These are phyloP conservation scores for Annulohypoxylon bovei DNA, from an alignment of 495 filamentous ascomycete species.

Conservation along the genomic window DNA sequence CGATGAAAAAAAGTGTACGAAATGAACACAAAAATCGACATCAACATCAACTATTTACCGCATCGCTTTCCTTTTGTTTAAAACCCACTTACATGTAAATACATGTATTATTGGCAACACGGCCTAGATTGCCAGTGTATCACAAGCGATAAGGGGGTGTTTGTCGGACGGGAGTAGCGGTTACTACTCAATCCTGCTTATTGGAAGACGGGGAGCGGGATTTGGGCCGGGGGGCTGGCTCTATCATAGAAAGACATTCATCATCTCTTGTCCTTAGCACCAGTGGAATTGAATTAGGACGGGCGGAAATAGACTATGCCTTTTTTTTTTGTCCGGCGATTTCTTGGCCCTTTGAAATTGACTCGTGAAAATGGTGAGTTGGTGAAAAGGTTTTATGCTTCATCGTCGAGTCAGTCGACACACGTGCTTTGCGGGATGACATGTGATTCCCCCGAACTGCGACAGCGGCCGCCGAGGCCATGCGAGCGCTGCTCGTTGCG, in stretches of 20 bases:
- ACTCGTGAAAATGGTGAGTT: neutral
- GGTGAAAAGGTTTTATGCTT: neutral
- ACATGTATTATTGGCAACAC: constrained; percentile 23
- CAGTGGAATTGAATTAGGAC: constrained; percentile 10
- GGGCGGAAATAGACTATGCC: constrained; percentile 30
- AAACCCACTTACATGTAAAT: neutral
- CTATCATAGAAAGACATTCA: neutral
- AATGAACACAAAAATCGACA: neutral
- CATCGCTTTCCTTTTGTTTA: constrained; percentile 45
- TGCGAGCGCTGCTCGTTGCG: neutral
- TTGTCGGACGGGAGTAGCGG: constrained; percentile 3
- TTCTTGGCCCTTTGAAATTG: neutral
- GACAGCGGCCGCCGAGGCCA: neutral
- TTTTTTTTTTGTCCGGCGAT: neutral
- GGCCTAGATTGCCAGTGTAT: constrained; percentile 29
- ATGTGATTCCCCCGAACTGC: neutral
- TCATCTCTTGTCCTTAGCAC: constrained; percentile 15
- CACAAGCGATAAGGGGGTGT: constrained; percentile 28
- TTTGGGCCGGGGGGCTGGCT: neutral
- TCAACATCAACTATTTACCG: neutral
- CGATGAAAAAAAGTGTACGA: constrained; percentile 15
- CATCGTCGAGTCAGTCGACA: neutral
- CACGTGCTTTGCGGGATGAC: neutral
- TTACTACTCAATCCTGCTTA: neutral
- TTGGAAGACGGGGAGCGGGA: neutral